phyloP scores from a whole-genome alignment of 2,329 filamentous ascomycete genomes.

The Laburnicola sp. region DNA sequence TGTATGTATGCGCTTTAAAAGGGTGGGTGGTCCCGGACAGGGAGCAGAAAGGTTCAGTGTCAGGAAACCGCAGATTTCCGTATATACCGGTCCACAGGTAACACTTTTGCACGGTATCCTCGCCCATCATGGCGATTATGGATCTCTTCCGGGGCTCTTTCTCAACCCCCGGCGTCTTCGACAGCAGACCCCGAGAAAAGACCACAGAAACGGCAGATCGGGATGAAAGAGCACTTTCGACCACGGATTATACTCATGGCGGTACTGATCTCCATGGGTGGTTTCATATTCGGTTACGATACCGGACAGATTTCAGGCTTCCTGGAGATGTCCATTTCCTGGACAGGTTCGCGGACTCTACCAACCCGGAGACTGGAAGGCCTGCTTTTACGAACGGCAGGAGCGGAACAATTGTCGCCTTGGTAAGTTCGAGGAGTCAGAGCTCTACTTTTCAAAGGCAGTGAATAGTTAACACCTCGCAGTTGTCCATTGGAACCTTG shows the following conservation, averaged over 20 bases:
- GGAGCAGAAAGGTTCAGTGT: not conserved
- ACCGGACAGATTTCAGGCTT: constrained; percentile 44
- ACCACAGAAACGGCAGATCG: constrained; percentile 26
- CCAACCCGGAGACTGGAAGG: constrained; percentile 23
- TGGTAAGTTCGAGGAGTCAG: constrained; percentile 29
- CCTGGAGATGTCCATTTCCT: constrained; percentile 43
- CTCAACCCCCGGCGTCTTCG: constrained; percentile 28
- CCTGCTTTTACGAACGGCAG: constrained; percentile 36
- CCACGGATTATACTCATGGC: constrained; percentile 41
- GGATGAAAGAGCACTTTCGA: constrained; percentile 34
- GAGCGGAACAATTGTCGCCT: constrained; percentile 40
- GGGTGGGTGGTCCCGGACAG: not conserved
- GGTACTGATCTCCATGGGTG: constrained; percentile 41
- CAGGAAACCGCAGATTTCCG: not conserved
- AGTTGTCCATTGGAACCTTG: constrained; percentile 75
- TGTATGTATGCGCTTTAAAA: constrained; percentile 3
- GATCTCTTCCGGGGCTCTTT: constrained; percentile 20
- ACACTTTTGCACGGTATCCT: not conserved
- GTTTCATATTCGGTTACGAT: constrained; percentile 43
- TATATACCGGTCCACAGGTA: not conserved
- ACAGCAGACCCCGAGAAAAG: constrained; percentile 33
- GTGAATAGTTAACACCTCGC: too few species aligned
- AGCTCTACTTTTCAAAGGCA: too few species aligned
- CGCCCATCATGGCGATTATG: constrained; percentile 26
- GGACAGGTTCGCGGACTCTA: constrained; percentile 33